Evolutionary conservation across 2,329 filamentous ascomycete genomes (phyloP).

Genomic region (Peltaster fructicola): DNA sequence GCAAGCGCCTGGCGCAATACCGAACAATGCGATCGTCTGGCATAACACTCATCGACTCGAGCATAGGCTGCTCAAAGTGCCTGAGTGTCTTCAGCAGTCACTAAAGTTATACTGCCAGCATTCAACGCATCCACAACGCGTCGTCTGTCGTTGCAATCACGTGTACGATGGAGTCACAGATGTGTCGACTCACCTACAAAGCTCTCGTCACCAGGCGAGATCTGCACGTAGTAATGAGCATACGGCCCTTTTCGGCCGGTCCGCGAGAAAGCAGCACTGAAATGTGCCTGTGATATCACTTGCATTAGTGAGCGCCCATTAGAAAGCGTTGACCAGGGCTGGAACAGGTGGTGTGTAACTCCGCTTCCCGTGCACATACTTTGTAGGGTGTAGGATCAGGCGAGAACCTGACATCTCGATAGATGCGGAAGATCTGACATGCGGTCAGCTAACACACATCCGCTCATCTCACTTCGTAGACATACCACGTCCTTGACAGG

Average conservation of each 20-base stretch:
- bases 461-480: slow-evolving; percentile 3
- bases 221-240: slow-evolving; percentile 75
- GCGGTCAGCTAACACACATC: neutral
- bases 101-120: too few relatives aligned
- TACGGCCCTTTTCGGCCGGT: slow-evolving; percentile 78
- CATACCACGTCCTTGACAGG: slow-evolving; percentile 63
- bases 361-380: too few relatives aligned
- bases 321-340: too few relatives aligned
- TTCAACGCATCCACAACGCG: too few relatives aligned
- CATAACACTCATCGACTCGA: too few relatives aligned
- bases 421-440: slow-evolving; percentile 66
- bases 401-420: slow-evolving; percentile 70
- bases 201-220: slow-evolving; percentile 46
- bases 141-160: too few relatives aligned
- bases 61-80: too few relatives aligned
- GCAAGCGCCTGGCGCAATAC: too few relatives aligned
- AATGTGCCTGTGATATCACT: slow-evolving; percentile 42
- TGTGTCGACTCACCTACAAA: slow-evolving; percentile 50
- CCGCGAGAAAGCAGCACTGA: slow-evolving; percentile 71
- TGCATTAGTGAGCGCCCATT: slow-evolving; percentile 11
- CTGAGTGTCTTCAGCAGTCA: too few relatives aligned
- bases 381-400: slow-evolving; percentile 81
- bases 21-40: too few relatives aligned
- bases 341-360: slow-evolving; percentile 1
- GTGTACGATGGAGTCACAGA: too few relatives aligned